A percentile compares a stretch with the other conserved stretches of the same genome.
These are phyloP conservation scores for Protomyces inundatus DNA, from an alignment of 1,139 yeast species.

Conservation along the genomic window DNA sequence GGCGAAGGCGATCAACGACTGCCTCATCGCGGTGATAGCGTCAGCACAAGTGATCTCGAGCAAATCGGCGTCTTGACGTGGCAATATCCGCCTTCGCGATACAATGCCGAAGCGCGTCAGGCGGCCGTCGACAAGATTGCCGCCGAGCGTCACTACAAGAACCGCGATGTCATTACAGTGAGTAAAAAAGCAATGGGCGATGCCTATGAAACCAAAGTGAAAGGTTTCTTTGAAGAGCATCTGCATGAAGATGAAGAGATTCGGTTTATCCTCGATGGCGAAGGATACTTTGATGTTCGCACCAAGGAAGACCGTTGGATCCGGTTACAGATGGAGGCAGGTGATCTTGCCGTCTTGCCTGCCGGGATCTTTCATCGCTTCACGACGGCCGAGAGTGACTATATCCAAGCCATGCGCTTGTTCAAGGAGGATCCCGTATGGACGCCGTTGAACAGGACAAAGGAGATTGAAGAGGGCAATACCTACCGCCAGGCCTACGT, in stretches of 20 bases:
- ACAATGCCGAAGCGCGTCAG: constrained; percentile 39
- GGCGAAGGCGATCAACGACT: constrained; percentile 26
- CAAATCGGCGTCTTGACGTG: constrained; percentile 67
- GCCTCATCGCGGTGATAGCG: constrained; percentile 46
- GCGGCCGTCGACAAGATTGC: constrained; percentile 67
- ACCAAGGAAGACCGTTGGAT: constrained; percentile 69
- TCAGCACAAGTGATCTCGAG: constrained; percentile 48
- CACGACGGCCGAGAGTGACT: constrained; percentile 59
- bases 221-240: constrained; percentile 75
- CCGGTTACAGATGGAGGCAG: constrained; percentile 56
- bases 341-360: constrained; percentile 52
- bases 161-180: constrained; percentile 67
- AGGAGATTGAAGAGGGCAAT: constrained; percentile 40
- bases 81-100: constrained; percentile 38
- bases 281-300: constrained; percentile 87
- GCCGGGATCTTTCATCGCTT: constrained; percentile 29
- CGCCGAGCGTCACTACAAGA: constrained; percentile 62
- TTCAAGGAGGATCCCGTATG: constrained; percentile 76
- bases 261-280: constrained; percentile 81
- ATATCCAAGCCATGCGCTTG: constrained; percentile 71
- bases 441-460: constrained; percentile 75
- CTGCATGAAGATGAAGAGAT: constrained; percentile 97
- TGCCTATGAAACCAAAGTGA: constrained; percentile 60
- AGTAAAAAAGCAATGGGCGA: constrained; percentile 58
- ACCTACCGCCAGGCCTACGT: constrained; percentile 45